Evolutionary conservation across 441 rosid genomes (phyloP).

Genomic region (Rhodomyrtus psidioides): DNA sequence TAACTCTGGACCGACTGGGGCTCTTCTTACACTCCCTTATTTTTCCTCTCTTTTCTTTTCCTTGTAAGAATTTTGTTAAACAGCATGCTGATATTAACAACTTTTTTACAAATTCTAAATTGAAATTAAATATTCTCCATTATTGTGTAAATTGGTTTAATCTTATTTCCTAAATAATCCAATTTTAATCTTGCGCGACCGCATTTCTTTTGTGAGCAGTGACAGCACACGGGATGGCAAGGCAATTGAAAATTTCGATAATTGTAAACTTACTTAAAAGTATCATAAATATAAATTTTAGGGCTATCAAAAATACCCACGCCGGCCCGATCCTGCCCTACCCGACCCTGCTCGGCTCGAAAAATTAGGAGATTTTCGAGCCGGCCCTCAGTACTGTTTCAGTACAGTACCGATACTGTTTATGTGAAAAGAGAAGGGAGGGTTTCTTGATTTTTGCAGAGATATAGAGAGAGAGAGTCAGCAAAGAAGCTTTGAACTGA

Average conservation of each 20-base stretch:
- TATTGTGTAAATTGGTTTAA: neutral
- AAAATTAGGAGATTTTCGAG: too few relatives aligned
- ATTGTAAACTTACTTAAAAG: too few relatives aligned
- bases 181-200: neutral
- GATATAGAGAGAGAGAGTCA: too few relatives aligned
- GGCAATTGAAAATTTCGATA: neutral
- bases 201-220: neutral
- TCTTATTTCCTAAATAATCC: neutral
- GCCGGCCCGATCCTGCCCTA: too few relatives aligned
- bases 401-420: too few relatives aligned
- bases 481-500: too few relatives aligned
- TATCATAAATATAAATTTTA: too few relatives aligned
- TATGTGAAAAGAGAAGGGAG: too few relatives aligned
- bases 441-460: too few relatives aligned
- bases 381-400: too few relatives aligned
- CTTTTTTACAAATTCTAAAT: neutral
- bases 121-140: neutral
- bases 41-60: neutral
- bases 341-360: too few relatives aligned
- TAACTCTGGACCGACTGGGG: neutral
- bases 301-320: too few relatives aligned
- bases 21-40: neutral
- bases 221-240: fast-evolving
- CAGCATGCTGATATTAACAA: neutral
- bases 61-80: neutral